A percentile compares a stretch with the other conserved stretches of the same genome.
These are phyloP conservation scores for Warburgia ugandensis DNA, from an alignment of 164 flowering plant genomes.

Conservation along the genomic window DNA sequence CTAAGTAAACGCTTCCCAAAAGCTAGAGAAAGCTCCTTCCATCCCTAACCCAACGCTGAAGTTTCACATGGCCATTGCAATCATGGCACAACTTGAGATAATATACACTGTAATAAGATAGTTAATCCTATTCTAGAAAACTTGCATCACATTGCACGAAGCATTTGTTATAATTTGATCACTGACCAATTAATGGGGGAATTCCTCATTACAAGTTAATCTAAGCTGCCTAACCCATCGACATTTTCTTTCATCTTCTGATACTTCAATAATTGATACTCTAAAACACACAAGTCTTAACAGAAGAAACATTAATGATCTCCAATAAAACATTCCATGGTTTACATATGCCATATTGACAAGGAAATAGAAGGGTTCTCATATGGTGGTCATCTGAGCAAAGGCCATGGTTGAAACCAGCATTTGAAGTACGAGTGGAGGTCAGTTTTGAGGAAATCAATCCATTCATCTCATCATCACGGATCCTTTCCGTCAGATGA, in stretches of 20 bases:
- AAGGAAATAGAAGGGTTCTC: too few relatives aligned
- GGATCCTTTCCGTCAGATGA: too few relatives aligned
- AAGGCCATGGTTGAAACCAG: too few relatives aligned
- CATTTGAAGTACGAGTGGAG: too few relatives aligned
- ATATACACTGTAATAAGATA: neutral
- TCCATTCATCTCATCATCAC: too few relatives aligned
- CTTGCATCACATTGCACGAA: neutral
- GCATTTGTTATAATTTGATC: neutral
- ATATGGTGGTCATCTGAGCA: too few relatives aligned
- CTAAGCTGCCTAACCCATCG: neutral
- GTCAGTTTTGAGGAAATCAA: too few relatives aligned
- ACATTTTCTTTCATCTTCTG: conserved; percentile 1
- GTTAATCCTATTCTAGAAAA: neutral
- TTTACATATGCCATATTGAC: too few relatives aligned
- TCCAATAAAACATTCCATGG: too few relatives aligned
- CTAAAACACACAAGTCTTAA: neutral
- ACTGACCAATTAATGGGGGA: neutral
- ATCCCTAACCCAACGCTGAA: conserved; percentile 1
- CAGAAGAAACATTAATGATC: too few relatives aligned
- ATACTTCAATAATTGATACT: too few relatives aligned
- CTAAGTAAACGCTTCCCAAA: neutral
- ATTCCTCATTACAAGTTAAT: too few relatives aligned
- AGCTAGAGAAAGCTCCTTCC: neutral
- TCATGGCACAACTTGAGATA: conserved; percentile 9
- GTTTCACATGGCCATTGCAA: conserved; percentile 8